Conservation (phyloP, 495 filamentous ascomycete genomes). For the Lophiostoma macrostomum region DNA sequence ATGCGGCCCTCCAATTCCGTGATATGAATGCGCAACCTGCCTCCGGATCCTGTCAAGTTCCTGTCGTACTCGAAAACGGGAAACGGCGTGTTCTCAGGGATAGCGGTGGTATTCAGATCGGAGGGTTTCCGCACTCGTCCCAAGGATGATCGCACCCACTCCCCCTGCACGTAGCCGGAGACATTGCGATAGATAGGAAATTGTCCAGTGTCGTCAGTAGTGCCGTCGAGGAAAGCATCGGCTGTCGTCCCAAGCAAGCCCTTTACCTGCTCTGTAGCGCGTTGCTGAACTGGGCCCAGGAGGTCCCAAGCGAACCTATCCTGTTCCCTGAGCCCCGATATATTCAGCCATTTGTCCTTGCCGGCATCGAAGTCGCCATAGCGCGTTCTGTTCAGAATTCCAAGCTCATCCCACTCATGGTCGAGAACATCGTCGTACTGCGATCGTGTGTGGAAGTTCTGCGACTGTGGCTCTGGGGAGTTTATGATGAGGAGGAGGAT, state of each 20-base stretch:
- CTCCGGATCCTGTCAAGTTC: conserved; percentile 33
- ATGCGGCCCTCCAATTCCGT: conserved; percentile 15
- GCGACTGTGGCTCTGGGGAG: conserved; percentile 43
- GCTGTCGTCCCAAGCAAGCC: conserved; percentile 40
- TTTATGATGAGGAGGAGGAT: conserved; percentile 41
- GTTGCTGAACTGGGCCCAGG: conserved; percentile 53
- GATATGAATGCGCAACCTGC: conserved; percentile 28
- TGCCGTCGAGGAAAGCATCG: conserved; percentile 37
- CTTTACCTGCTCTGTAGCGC: conserved; percentile 53
- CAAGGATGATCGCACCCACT: conserved; percentile 64
- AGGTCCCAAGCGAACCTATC: conserved; percentile 74
- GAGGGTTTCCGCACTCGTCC: conserved; percentile 40
- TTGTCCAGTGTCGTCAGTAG: conserved; percentile 18
- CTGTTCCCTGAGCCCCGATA: conserved; percentile 69
- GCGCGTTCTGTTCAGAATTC: conserved; percentile 64
- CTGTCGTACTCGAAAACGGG: conserved; percentile 30
- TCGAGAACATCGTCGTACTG: conserved; percentile 34
- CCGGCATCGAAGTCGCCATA: conserved; percentile 70
- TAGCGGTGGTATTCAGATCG: conserved; percentile 52
- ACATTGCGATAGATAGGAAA: conserved; percentile 72
- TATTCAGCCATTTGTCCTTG: conserved; percentile 62
- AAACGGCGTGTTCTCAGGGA: conserved; percentile 40
- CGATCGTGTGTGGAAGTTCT: conserved; percentile 36
- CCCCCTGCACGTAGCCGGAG: conserved; percentile 70
- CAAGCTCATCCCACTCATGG: conserved; percentile 56